Evolutionary conservation across 2,329 filamentous ascomycete genomes (phyloP).

Genomic region (Trichoderma oligosporum): DNA sequence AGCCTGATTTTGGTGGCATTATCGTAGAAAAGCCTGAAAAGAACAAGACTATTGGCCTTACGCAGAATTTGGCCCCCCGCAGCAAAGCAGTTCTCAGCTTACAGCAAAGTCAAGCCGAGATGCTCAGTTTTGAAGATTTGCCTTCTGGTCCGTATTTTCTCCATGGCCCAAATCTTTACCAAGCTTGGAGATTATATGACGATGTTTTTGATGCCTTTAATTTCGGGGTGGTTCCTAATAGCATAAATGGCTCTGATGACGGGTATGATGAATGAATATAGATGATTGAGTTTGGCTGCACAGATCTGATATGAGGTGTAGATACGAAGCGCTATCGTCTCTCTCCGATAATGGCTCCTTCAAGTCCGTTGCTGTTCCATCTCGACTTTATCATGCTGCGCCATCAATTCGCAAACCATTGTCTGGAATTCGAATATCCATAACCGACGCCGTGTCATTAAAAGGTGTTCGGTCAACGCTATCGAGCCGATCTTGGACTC

Average conservation of each 20-base stretch:
- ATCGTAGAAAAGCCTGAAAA: constrained; percentile 37
- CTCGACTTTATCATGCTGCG: constrained; percentile 33
- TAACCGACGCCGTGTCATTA: constrained; percentile 35
- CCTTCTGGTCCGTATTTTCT: constrained; percentile 42
- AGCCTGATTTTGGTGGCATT: constrained; percentile 37
- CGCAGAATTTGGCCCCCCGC: constrained; percentile 2
- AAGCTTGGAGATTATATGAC: constrained; percentile 41
- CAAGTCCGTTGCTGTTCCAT: constrained; percentile 38
- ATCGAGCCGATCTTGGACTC: constrained; percentile 56
- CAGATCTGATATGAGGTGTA: constrained; percentile 13
- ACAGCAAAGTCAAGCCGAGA: constrained; percentile 18
- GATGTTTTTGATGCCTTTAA: constrained; percentile 37
- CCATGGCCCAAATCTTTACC: constrained; percentile 39
- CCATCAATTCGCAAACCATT: constrained; percentile 33
- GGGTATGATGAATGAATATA: constrained; percentile 22
- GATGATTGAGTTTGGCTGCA: too few species aligned
- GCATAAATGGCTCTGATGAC: constrained; percentile 25
- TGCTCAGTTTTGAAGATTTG: constrained; percentile 27
- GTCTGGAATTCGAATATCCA: constrained; percentile 36
- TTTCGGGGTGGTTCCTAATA: constrained; percentile 37
- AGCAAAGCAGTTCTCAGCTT: constrained; percentile 24
- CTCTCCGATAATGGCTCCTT: constrained; percentile 28
- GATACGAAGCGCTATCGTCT: constrained; percentile 32
- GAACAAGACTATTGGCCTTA: constrained; percentile 18
- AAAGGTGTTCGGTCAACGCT: constrained; percentile 52